Conservation (phyloP, 2,329 filamentous ascomycete species). For the Hymenotorrendiella dingleyae region DNA sequence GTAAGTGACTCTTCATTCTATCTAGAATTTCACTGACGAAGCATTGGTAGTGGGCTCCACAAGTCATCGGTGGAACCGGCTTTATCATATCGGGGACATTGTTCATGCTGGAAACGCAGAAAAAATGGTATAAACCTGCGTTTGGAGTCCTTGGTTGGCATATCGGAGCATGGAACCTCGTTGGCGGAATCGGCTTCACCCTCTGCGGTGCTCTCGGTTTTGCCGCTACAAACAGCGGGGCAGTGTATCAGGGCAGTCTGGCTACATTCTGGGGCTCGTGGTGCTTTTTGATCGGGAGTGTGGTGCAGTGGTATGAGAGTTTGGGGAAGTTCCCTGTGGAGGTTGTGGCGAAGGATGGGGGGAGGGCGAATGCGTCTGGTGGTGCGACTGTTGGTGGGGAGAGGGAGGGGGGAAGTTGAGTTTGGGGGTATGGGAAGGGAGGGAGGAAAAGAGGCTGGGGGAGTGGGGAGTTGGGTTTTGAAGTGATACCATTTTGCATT, state of each 20-base stretch:
- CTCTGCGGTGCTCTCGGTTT: constrained; percentile 53
- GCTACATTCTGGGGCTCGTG: constrained; percentile 45
- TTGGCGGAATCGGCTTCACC: constrained; percentile 57
- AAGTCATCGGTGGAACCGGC: constrained; percentile 55
- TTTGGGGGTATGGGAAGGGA: neutral
- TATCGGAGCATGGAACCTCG: constrained; percentile 59
- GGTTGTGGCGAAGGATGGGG: constrained; percentile 17
- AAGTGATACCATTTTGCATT: neutral
- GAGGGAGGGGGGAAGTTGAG: neutral
- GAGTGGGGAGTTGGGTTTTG: neutral
- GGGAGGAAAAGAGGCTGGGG: neutral
- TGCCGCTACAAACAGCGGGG: constrained; percentile 34
- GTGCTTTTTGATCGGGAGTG: constrained; percentile 44
- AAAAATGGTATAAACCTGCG: constrained; percentile 56
- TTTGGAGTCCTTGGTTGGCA: constrained; percentile 57
- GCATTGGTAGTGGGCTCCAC: constrained; percentile 44
- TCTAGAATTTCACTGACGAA: neutral
- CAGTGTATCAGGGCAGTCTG: constrained; percentile 43
- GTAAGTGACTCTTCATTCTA: neutral
- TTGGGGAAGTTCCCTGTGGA: constrained; percentile 42
- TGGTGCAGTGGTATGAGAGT: constrained; percentile 44
- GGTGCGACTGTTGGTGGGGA: neutral
- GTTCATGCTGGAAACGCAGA: constrained; percentile 63
- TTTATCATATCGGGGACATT: constrained; percentile 54
- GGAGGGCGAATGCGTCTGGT: neutral